Percentiles rank a stretch among this genome's conserved stretches.
Evolutionary conservation across 306 rosid genomes (phyloP).

Genomic region (Calophaca sinica): DNA sequence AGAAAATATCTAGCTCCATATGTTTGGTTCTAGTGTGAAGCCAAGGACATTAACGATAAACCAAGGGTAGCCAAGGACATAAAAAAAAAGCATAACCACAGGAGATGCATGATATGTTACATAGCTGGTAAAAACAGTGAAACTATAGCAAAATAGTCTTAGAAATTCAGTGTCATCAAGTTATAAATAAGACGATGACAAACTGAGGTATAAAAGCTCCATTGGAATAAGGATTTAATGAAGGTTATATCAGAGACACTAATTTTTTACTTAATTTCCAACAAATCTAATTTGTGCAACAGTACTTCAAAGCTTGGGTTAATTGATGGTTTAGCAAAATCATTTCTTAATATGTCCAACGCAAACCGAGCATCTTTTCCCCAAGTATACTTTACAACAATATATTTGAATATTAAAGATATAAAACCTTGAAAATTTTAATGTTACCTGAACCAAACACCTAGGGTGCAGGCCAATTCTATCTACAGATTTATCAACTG

Average conservation of each 20-base stretch:
- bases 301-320: slow-evolving; percentile 23
- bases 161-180: slow-evolving; percentile 4
- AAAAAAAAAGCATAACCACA: slow-evolving; percentile 32
- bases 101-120: slow-evolving; percentile 21
- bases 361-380: slow-evolving; percentile 24
- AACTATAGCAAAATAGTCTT: neutral
- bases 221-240: slow-evolving; percentile 26
- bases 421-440: slow-evolving; percentile 18
- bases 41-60: slow-evolving; percentile 10
- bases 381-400: slow-evolving; percentile 23
- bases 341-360: slow-evolving; percentile 4
- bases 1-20: neutral
- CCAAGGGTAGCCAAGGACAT: slow-evolving; percentile 9
- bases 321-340: slow-evolving; percentile 18
- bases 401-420: slow-evolving; percentile 26
- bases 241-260: slow-evolving; percentile 30
- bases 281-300: slow-evolving; percentile 23
- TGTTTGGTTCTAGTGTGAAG: neutral
- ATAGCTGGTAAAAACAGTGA: slow-evolving; percentile 11
- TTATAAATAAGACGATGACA: slow-evolving; percentile 32
- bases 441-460: slow-evolving; percentile 80
- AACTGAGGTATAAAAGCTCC: slow-evolving; percentile 35
- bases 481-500: slow-evolving; percentile 62
- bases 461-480: slow-evolving; percentile 77
- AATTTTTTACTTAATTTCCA: slow-evolving; percentile 24